Base-by-base conservation (phyloP, 2,329 filamentous ascomycete genomes). In the Calycina marina region DNA sequence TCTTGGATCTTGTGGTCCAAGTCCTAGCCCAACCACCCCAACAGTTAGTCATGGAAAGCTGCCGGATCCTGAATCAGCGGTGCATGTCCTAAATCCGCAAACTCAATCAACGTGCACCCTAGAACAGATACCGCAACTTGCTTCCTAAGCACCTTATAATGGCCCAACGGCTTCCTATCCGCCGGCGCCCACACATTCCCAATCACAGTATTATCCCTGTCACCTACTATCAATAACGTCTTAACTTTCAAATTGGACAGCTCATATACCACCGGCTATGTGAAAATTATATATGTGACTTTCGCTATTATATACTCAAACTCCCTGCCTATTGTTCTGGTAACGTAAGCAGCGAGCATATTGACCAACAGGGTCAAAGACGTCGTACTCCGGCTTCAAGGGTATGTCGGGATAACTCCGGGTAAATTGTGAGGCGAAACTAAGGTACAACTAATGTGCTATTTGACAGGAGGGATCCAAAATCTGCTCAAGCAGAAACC, bases 291-390 rank as follows among this genome's bases (percentile, higher is more conserved):
- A 25, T 39, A 32, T 5, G 36, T 39, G 5, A 32, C 14, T 3
- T 35, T 9, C 1, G 36, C 36, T 32, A 39, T 36, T 14, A 36
- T 20, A 24, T 30, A 40, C 12, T 27, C 33, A n/a, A 39, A 39
- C 6, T 17, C n/a, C 6, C 18, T 15, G 3, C 18, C 34, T 12
- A 58, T 39, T 13, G 54, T 53, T 4, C 63, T 58, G 35, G 56
- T 39, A 51, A 69, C 69, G 31, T 69, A 54, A 32, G 62, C 60
- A 37, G 58, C 54, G 11, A 67, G 55, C 66, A 70, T 69, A 17
- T 58, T 54, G 31, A 67, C 65, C 64, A n/a, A n/a, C n/a, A n/a
- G n/a, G n/a, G n/a, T n/a, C n/a, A n/a, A 63, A 69, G 10, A 56
- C 51, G 39, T 67, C 64, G 49, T 69, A 70, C 10, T 54, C 52